phyloP scores from a whole-genome alignment of 1,284 basidiomycete species.

The Neonothopanus nambi region DNA sequence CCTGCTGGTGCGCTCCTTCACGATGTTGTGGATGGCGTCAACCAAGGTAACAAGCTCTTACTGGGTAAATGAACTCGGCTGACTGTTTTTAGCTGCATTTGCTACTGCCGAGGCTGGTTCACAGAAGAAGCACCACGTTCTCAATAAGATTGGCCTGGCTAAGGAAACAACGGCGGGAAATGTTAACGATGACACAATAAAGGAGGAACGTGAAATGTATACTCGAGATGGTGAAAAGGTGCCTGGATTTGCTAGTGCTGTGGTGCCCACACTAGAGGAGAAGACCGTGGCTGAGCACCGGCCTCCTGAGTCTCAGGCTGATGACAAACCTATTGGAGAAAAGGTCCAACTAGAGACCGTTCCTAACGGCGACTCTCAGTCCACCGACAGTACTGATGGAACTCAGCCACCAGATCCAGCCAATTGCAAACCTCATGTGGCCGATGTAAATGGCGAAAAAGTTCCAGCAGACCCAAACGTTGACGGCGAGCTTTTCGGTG shows the following conservation, averaged over 20 bases:
- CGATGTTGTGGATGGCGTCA: slow-evolving; percentile 39
- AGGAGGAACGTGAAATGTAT: slow-evolving; percentile 56
- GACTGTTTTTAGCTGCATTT: slow-evolving; percentile 37
- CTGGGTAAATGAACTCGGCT: slow-evolving; percentile 5
- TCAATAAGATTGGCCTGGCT: slow-evolving; percentile 44
- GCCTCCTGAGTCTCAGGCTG: slow-evolving; percentile 29
- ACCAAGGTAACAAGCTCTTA: slow-evolving; percentile 46
- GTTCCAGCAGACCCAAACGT: slow-evolving; percentile 37
- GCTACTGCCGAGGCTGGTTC: slow-evolving; percentile 41
- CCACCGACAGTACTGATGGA: too few relatives aligned
- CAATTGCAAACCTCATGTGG: neutral
- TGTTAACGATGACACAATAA: slow-evolving; percentile 41
- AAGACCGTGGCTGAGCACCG: slow-evolving; percentile 49
- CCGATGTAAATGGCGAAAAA: slow-evolving; percentile 11
- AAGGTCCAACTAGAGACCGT: slow-evolving; percentile 1
- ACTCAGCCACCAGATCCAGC: too few relatives aligned
- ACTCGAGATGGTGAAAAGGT: slow-evolving; percentile 52
- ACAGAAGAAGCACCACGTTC: slow-evolving; percentile 35
- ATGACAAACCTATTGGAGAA: slow-evolving; percentile 10
- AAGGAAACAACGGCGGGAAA: slow-evolving; percentile 32
- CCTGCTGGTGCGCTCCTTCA: slow-evolving; percentile 36
- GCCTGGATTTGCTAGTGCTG: slow-evolving; percentile 62
- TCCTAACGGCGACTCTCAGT: neutral
- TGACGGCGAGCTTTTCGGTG: slow-evolving; percentile 45
- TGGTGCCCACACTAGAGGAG: slow-evolving; percentile 76